phyloP scores from a whole-genome alignment of 83 land plant genomes.

The Picea abies region DNA sequence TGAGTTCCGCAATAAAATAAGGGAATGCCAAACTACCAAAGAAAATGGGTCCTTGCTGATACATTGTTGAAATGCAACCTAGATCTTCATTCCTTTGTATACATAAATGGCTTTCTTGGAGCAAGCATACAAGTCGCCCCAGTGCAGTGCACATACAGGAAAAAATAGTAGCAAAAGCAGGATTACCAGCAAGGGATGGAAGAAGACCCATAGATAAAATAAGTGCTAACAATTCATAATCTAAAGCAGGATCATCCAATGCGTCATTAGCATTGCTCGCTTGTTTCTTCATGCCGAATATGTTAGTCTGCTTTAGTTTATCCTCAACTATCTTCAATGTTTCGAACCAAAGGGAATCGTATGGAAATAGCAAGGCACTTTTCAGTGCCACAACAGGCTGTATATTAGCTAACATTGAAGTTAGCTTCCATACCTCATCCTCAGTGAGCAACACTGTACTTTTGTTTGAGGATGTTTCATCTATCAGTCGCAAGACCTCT shows the following conservation, averaged over 20 bases:
- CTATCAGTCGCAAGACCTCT: constrained; percentile 45
- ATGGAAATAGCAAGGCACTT: constrained; percentile 63
- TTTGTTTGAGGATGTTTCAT: constrained; percentile 40
- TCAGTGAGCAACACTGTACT: constrained; percentile 50
- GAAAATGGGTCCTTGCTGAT: constrained; percentile 13
- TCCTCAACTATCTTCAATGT: constrained; percentile 46
- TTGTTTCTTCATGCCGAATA: constrained; percentile 8
- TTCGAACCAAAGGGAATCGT: constrained; percentile 39
- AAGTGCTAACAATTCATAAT: constrained; percentile 40
- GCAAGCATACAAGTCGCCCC: constrained; percentile 41
- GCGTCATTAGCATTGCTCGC: not conserved
- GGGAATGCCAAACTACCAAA: constrained; percentile 55
- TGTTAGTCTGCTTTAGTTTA: constrained; percentile 39
- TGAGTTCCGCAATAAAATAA: constrained; percentile 76
- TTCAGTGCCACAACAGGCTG: constrained; percentile 59
- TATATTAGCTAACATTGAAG: constrained; percentile 16
- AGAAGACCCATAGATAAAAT: constrained; percentile 43
- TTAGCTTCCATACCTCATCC: constrained; percentile 49
- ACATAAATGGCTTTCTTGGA: constrained; percentile 35
- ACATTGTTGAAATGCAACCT: not conserved
- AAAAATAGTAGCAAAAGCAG: constrained; percentile 31
- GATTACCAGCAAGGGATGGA: constrained; percentile 24
- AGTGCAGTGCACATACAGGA: constrained; percentile 54
- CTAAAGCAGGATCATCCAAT: not conserved
- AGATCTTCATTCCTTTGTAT: constrained; percentile 14